A percentile compares a stretch with the other conserved stretches of the same genome.
Evolutionary conservation across 148 eudicot genomes (phyloP).

Genomic region (Tetragonia tetragonoides): DNA sequence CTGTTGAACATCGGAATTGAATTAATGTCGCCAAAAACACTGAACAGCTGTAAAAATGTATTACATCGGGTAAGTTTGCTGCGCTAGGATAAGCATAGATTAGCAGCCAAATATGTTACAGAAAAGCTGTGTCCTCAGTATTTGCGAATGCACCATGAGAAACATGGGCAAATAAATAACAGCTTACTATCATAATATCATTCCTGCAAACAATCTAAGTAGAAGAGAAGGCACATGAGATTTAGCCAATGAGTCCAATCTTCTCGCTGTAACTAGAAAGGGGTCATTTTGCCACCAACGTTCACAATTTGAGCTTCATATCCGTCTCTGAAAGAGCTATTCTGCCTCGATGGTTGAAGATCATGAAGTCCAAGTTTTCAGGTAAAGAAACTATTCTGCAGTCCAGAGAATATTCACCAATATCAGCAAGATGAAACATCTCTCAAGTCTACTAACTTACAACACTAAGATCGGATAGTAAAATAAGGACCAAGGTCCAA

Average conservation of each 20-base stretch:
- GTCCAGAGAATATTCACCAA: slow-evolving; percentile 15
- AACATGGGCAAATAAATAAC: not conserved
- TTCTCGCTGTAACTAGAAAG: not conserved
- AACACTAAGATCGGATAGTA: not conserved
- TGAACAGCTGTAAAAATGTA: not conserved
- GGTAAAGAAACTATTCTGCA: slow-evolving; percentile 84
- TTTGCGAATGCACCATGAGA: not conserved
- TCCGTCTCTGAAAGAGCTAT: slow-evolving; percentile 44
- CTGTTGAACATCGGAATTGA: not conserved
- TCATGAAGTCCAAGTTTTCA: slow-evolving; percentile 82
- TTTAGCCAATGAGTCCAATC: not conserved
- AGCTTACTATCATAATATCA: not conserved
- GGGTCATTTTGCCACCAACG: not conserved
- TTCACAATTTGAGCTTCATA: slow-evolving; percentile 51
- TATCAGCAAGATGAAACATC: slow-evolving; percentile 7
- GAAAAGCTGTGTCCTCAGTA: not conserved
- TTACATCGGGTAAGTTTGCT: no score
- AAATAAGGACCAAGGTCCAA: not conserved
- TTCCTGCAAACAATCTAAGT: not conserved
- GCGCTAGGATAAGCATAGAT: not conserved
- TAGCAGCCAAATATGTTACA: not conserved
- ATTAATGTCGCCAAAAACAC: not conserved
- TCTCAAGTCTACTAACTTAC: not conserved
- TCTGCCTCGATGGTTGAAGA: slow-evolving; percentile 88
- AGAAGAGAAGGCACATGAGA: slow-evolving; percentile 1